Evolutionary conservation across 768 basidiomycete species (phyloP).

Genomic region (Clitopilus hobsonii): DNA sequence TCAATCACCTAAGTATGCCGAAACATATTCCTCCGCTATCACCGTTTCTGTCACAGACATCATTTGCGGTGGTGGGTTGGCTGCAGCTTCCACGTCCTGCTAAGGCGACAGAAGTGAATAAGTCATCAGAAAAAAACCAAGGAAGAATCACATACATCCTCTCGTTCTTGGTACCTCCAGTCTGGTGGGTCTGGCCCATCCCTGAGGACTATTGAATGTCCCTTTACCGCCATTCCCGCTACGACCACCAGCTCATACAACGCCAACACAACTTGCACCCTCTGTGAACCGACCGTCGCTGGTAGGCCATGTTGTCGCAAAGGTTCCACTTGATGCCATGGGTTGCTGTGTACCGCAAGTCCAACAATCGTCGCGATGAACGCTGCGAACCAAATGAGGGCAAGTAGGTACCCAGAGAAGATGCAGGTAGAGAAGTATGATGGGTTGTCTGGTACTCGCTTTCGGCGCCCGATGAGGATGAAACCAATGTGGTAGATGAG

Average conservation of each 20-base stretch:
- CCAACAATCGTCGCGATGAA: constrained; percentile 23
- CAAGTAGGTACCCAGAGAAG: constrained; percentile 24
- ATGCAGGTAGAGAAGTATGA: constrained; percentile 28
- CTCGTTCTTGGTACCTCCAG: constrained; percentile 17
- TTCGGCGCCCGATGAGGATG: constrained; percentile 19
- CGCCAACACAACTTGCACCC: constrained; percentile 23
- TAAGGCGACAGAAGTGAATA: not conserved
- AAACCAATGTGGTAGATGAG: constrained; percentile 22
- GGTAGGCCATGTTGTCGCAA: constrained; percentile 22
- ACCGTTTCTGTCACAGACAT: not conserved
- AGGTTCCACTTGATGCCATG: constrained; percentile 12
- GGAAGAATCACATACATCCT: not conserved
- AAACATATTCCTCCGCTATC: not conserved
- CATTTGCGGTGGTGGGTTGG: not conserved
- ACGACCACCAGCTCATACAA: constrained; percentile 19
- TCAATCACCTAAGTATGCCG: not conserved
- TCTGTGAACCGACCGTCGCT: constrained; percentile 21
- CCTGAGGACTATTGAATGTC: constrained; percentile 22
- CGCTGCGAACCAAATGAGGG: constrained; percentile 24
- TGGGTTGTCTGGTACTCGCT: constrained; percentile 18
- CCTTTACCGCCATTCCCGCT: constrained; percentile 20
- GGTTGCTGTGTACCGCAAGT: constrained; percentile 12
- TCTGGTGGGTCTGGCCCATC: constrained; percentile 25
- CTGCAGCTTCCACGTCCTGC: not conserved
- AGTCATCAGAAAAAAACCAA: not conserved